Evolutionary conservation across 352 stramenopile genomes (phyloP).

Genomic region (Nothophytophthora sp.): DNA sequence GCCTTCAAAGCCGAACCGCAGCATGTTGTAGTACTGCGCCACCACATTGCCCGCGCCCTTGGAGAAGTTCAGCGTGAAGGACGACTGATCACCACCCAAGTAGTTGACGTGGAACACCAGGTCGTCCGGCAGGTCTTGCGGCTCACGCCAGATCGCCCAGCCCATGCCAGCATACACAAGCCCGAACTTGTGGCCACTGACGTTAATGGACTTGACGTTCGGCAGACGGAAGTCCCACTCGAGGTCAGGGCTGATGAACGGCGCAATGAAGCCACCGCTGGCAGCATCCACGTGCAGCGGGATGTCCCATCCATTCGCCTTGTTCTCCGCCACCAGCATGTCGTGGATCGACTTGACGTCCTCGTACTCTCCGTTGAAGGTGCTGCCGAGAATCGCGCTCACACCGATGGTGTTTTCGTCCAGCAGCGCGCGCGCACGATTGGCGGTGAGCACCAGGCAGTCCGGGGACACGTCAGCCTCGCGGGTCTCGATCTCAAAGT

Average conservation of each 20-base stretch:
- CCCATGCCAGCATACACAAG: constrained; percentile 93
- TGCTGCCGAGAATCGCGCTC: constrained; percentile 91
- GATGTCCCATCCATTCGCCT: constrained; percentile 82
- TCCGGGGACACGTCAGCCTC: constrained; percentile 88
- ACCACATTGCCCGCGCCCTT: constrained; percentile 90
- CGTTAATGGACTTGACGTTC: constrained; percentile 93
- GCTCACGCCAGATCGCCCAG: constrained; percentile 91
- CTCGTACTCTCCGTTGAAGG: constrained; percentile 94
- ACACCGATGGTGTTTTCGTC: constrained; percentile 95
- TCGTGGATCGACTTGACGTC: constrained; percentile 90
- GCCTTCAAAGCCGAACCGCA: constrained; percentile 90
- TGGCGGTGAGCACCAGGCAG: constrained; percentile 83
- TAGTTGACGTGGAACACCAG: constrained; percentile 94
- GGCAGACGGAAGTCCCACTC: constrained; percentile 91
- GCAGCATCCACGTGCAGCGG: constrained; percentile 92
- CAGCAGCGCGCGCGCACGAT: constrained; percentile 69
- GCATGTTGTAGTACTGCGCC: constrained; percentile 94
- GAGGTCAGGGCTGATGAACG: constrained; percentile 89
- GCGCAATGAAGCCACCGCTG: constrained; percentile 92
- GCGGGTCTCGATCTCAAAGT: constrained; percentile 93
- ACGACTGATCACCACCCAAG: constrained; percentile 88
- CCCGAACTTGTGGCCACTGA: constrained; percentile 95
- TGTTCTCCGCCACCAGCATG: constrained; percentile 86
- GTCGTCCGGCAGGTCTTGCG: constrained; percentile 79
- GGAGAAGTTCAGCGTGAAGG: constrained; percentile 94